These are phyloP conservation scores for Cadophora sp. DNA, from an alignment of 2,329 filamentous ascomycete species.

Conservation along the genomic window DNA sequence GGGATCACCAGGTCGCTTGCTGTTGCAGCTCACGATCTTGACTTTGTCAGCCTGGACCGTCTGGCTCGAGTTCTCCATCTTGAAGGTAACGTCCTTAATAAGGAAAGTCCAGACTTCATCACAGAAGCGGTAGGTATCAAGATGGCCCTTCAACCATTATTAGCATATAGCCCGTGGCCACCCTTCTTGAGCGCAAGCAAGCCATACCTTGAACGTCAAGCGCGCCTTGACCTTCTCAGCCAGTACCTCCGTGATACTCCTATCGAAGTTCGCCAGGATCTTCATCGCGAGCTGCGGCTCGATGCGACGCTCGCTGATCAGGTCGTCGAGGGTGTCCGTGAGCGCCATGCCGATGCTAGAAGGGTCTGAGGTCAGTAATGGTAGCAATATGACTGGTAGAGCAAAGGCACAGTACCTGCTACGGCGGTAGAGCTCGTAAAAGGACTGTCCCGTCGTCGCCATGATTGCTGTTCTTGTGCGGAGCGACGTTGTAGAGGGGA, in stretches of 20 bases:
- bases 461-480: conserved; percentile 45
- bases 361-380: conserved; percentile 40
- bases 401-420: conserved; percentile 77
- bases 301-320: conserved; percentile 93
- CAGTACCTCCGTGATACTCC: conserved; percentile 87
- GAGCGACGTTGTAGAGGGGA: conserved; percentile 29
- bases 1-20: conserved; percentile 74
- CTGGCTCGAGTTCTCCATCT: conserved; percentile 80
- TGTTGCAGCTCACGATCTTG: conserved; percentile 98
- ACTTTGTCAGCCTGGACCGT: conserved; percentile 86
- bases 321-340: conserved; percentile 95
- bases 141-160: conserved; percentile 72
- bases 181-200: conserved; percentile 32
- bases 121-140: conserved; percentile 98
- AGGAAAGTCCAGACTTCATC: conserved; percentile 99
- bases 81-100: conserved; percentile 99
- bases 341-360: conserved; percentile 88
- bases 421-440: conserved; percentile 96
- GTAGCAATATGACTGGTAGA: conserved; percentile 38
- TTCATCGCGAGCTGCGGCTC: conserved; percentile 99
- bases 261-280: conserved; percentile 94
- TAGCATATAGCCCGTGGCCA: conserved; percentile 27
- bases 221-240: conserved; percentile 92
- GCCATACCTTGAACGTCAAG: conserved; percentile 87
- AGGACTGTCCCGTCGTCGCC: conserved; percentile 61